Percentiles rank a stretch among this genome's conserved stretches.
Conservation (phyloP, 441 rosid genomes). For the Erodium chrysanthum region DNA sequence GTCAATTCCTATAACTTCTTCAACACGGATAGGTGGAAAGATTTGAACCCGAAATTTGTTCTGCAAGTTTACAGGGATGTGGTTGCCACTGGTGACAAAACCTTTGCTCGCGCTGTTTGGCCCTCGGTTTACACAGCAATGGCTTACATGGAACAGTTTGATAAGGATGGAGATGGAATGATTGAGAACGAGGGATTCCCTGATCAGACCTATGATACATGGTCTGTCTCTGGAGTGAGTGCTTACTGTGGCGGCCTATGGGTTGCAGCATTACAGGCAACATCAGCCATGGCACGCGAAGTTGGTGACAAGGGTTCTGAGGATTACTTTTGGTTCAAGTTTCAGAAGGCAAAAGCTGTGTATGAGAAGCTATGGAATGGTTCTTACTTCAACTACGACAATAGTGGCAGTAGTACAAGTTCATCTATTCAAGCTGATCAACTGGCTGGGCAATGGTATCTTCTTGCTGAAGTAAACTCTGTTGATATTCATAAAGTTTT, state of each 20-base stretch:
- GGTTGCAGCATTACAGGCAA: constrained; percentile 94
- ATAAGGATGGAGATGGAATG: constrained; percentile 80
- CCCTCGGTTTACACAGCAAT: constrained; percentile 79
- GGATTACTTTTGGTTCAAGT: constrained; percentile 60
- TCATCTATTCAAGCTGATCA: constrained; percentile 92
- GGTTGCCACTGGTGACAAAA: constrained; percentile 69
- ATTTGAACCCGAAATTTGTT: constrained; percentile 77
- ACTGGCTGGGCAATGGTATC: constrained; percentile 85
- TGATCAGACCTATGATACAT: constrained; percentile 91
- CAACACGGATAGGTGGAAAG: constrained; percentile 75
- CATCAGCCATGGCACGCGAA: constrained; percentile 64
- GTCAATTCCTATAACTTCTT: constrained; percentile 62
- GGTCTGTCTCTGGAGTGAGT: constrained; percentile 79
- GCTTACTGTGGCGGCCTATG: constrained; percentile 86
- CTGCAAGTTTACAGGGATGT: constrained; percentile 90
- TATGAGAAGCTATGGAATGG: constrained; percentile 85
- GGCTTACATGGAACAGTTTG: constrained; percentile 88
- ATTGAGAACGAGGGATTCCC: constrained; percentile 92
- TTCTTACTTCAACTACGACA: constrained; percentile 74
- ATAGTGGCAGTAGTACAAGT: constrained; percentile 48
- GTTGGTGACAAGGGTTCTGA: constrained; percentile 70
- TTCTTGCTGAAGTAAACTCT: too few species aligned
- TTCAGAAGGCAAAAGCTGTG: constrained; percentile 13
- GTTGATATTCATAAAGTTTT: too few species aligned
- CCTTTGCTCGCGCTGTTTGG: constrained; percentile 72